phyloP scores from a whole-genome alignment of 805 yeast genomes.

The Saccharomyces jurei region DNA sequence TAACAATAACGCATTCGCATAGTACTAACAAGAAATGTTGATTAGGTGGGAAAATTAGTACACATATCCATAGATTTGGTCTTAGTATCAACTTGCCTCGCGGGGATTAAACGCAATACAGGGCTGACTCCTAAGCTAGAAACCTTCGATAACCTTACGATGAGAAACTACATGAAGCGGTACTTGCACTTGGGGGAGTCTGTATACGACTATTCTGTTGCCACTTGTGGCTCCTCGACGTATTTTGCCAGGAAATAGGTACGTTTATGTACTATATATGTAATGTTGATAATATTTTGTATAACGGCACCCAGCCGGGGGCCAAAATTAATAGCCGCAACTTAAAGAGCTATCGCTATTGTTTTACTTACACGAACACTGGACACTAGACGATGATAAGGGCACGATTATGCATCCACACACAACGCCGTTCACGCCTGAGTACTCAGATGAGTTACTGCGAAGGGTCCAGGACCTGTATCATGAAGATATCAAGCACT shows the following conservation, averaged over 20 bases:
- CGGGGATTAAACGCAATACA: slow-evolving; percentile 66
- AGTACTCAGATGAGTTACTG: slow-evolving; percentile 33
- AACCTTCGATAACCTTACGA: slow-evolving; percentile 36
- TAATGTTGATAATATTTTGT: background rate
- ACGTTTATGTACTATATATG: background rate
- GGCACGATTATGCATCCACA: background rate
- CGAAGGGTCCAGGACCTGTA: slow-evolving; percentile 24
- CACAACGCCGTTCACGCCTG: slow-evolving; percentile 29
- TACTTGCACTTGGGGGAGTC: slow-evolving; percentile 85
- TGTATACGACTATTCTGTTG: slow-evolving; percentile 62
- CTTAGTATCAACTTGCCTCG: slow-evolving; percentile 56
- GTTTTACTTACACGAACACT: background rate
- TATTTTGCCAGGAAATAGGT: slow-evolving; percentile 57
- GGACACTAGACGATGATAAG: background rate
- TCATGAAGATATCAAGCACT: slow-evolving; percentile 27
- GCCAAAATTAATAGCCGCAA: background rate
- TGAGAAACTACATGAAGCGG: slow-evolving; percentile 46
- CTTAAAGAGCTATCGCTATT: background rate
- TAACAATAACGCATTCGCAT: background rate
- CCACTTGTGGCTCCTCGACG: slow-evolving; percentile 59
- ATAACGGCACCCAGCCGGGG: background rate
- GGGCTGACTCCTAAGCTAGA: slow-evolving; percentile 57
- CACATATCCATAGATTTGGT: slow-evolving; percentile 55
- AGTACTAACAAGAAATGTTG: background rate
- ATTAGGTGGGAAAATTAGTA: slow-evolving; percentile 44